Percentiles rank a stretch among this genome's conserved stretches.
phyloP scores from a whole-genome alignment of 2,329 filamentous ascomycete species.

The Metarhizium rileyi region DNA sequence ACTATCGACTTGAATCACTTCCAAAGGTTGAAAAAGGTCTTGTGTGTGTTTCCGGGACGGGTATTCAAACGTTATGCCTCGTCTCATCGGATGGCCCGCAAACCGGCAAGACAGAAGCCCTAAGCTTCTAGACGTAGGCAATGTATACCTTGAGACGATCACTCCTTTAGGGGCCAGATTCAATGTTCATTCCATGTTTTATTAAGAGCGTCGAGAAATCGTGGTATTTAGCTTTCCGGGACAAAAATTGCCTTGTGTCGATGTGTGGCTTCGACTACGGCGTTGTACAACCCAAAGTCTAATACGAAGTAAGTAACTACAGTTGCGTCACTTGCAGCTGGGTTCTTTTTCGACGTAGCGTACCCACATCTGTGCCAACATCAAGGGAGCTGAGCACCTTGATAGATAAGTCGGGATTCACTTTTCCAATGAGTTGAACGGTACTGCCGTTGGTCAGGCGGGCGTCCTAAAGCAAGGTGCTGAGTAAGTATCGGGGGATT shows the following conservation, averaged over 20 bases:
- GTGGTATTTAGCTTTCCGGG: slow-evolving; percentile 35
- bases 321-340: not conserved
- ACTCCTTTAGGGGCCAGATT: not conserved
- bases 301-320: not conserved
- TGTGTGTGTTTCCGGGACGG: not conserved
- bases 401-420: slow-evolving; percentile 62
- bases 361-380: slow-evolving; percentile 60
- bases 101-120: not conserved
- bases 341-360: slow-evolving; percentile 20
- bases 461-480: slow-evolving; percentile 44
- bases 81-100: not conserved
- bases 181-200: not conserved
- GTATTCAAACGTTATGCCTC: not conserved
- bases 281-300: slow-evolving; percentile 70
- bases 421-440: slow-evolving; percentile 71
- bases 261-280: slow-evolving; percentile 80
- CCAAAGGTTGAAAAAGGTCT: not conserved
- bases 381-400: slow-evolving; percentile 62
- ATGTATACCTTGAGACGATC: not conserved
- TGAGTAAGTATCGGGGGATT: not conserved
- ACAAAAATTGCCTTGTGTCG: slow-evolving; percentile 68
- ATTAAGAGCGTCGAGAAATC: not conserved
- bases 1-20: not conserved
- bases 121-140: not conserved
- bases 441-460: slow-evolving; percentile 61